Evolutionary conservation across 345 rosid species (phyloP).

Genomic region (Gossypium turneri): DNA sequence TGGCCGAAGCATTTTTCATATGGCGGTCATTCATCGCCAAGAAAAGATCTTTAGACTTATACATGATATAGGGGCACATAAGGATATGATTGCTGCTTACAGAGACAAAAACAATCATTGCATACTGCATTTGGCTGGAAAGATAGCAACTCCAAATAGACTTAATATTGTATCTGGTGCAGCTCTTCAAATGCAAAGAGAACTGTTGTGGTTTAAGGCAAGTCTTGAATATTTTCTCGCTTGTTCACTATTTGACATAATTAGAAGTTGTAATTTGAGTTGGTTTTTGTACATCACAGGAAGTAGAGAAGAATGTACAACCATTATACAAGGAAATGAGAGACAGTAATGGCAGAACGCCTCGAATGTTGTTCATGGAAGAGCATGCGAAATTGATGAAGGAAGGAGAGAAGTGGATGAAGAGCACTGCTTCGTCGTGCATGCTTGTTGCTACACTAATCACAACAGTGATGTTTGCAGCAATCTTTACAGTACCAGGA

Average conservation of each 20-base stretch:
- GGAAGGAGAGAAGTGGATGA: constrained; percentile 40
- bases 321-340: constrained; percentile 26
- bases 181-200: constrained; percentile 41
- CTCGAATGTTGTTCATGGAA: constrained; percentile 18
- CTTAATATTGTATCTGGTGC: constrained; percentile 37
- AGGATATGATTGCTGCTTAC: constrained; percentile 26
- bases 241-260: neutral
- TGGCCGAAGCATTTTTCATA: constrained; percentile 30
- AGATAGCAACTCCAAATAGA: constrained; percentile 23
- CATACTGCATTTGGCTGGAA: constrained; percentile 37
- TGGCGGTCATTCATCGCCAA: constrained; percentile 34
- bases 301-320: constrained; percentile 33
- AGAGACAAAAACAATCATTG: constrained; percentile 27
- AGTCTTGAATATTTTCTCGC: neutral
- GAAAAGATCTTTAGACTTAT: constrained; percentile 28
- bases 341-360: constrained; percentile 25
- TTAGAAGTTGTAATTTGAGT: neutral
- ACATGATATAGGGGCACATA: constrained; percentile 24
- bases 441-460: constrained; percentile 34
- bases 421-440: constrained; percentile 28
- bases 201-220: constrained; percentile 43
- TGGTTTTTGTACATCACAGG: constrained; percentile 15
- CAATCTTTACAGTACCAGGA: constrained; percentile 40
- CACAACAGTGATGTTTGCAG: constrained; percentile 36
- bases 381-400: constrained; percentile 18